A percentile compares a stretch with the other conserved stretches of the same genome.
Conservation (phyloP, 345 rosid genomes). For the Eucalyptus curtisii region DNA sequence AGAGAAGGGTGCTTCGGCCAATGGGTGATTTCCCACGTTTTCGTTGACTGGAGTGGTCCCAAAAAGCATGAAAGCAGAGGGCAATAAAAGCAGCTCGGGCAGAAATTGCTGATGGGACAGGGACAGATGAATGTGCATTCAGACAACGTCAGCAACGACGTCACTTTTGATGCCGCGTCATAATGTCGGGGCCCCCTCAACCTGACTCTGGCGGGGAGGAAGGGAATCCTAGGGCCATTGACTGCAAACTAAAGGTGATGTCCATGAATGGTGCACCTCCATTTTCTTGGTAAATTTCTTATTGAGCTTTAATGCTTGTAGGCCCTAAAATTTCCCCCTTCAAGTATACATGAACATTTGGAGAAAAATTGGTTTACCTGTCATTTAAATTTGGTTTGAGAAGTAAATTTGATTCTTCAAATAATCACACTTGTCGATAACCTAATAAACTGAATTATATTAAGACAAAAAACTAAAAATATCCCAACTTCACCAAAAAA, state of each 20-base stretch:
- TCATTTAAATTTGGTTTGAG: background rate
- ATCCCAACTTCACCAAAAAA: fast-evolving
- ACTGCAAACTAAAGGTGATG: background rate
- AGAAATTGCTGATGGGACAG: background rate
- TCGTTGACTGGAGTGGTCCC: background rate
- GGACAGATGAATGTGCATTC: background rate
- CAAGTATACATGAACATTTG: background rate
- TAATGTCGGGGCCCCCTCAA: background rate
- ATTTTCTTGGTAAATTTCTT: background rate
- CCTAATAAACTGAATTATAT: background rate
- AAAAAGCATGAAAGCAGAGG: background rate
- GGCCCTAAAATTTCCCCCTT: background rate
- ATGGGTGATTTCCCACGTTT: background rate
- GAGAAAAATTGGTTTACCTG: background rate
- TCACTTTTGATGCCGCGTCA: background rate
- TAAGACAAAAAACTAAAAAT: background rate
- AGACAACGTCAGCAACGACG: background rate
- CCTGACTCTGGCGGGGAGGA: background rate
- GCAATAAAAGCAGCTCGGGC: background rate
- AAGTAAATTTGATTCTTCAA: background rate
- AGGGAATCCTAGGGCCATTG: background rate
- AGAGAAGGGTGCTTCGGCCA: background rate
- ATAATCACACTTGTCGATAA: background rate
- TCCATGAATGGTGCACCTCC: background rate
- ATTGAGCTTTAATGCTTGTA: background rate